phyloP scores from a whole-genome alignment of 768 basidiomycete species.

The Russula dissimulans region DNA sequence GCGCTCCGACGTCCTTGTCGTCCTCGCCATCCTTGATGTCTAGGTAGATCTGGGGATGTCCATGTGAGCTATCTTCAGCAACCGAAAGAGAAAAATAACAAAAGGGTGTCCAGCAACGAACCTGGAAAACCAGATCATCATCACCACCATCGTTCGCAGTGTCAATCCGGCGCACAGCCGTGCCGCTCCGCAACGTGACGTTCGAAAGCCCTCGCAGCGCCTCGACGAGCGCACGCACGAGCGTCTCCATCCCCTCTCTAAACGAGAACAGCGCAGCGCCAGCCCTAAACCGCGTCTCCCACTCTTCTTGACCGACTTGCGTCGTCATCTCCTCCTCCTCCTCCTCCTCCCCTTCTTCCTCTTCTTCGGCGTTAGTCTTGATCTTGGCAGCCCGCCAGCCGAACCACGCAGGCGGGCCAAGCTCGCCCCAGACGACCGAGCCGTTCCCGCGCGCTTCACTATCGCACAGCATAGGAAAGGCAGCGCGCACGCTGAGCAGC shows the following conservation, averaged over 20 bases:
- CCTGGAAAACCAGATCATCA: conserved; percentile 33
- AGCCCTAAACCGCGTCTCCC: conserved; percentile 36
- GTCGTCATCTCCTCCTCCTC: conserved; percentile 20
- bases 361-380: conserved; percentile 10
- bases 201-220: conserved; percentile 41
- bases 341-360: conserved; percentile 34
- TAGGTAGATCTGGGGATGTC: conserved; percentile 26
- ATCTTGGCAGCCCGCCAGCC: neutral
- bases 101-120: conserved; percentile 21
- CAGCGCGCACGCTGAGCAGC: conserved; percentile 60
- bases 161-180: conserved; percentile 31
- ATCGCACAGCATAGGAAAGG: conserved; percentile 68
- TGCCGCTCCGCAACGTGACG: conserved; percentile 45
- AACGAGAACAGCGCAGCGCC: conserved; percentile 74
- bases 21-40: conserved; percentile 16
- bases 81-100: neutral
- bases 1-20: neutral
- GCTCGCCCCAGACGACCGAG: conserved; percentile 55
- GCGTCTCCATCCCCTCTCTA: conserved; percentile 58
- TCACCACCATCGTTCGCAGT: conserved; percentile 24
- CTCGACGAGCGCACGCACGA: conserved; percentile 48
- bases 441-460: conserved; percentile 60
- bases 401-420: conserved; percentile 26
- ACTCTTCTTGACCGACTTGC: conserved; percentile 23
- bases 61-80: neutral